Base-by-base conservation (phyloP, 1,284 basidiomycete genomes). In the Trichosporon ovoides region DNA sequence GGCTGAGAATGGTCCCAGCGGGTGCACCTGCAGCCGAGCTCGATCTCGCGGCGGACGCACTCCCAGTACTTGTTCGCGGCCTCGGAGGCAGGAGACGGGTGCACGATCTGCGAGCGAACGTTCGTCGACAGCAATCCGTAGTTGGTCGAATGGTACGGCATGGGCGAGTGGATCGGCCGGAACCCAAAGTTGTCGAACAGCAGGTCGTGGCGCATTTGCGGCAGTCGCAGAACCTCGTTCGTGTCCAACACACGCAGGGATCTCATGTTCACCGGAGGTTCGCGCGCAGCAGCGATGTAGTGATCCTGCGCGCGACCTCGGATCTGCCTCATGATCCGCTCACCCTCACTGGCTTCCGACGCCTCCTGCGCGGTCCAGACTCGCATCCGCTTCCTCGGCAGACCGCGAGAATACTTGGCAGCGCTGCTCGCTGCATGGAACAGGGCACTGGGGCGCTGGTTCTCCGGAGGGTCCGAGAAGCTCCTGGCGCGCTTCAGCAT, bases 171-270 rank as follows among this genome's bases (percentile, higher is more conserved):
- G 54, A 73, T 62, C 2, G 73, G 72, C 11, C 70, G 66, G 60
- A 73, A 75, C 18, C 70, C 72, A 33, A 72, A 66, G 49, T 63
- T 68, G 66, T 90, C 91, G 68, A 95, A 95, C 61, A 95, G 84
- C 62, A 95, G 82, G 77, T 96, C 92, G 73, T 96, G 92, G 43
- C 91, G 87, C 61, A 96, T 85, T 74, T 93, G 91, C 22, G 89
- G 88, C 71, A 92, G 92, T 58, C 88, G 85, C 60, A 95, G 81
- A 66, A 95, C 92, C 61, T 88, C 84, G 62, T 87, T 84, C 24
- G 94, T 80, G 73, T 96, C 91, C 48, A 96, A 81, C 71, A 92
- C 88, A 69, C 85, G 86, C 67, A 96, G 80, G 0, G 89, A 90
- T 54, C 86, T 83, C 49, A 87, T 82, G 68, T 91, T 93, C 72